Evolutionary conservation across 164 flowering plant species (phyloP).

Genomic region (grape (Vitis vinifera)): ASM3070453v1 NC_081822.1:4474501-4475000

Average conservation of each 20-base stretch:
- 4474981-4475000: no score
- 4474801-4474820: conserved; percentile 77
- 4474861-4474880: conserved; percentile 43
- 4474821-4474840: conserved; percentile 47
- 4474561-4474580: conserved; percentile 4
- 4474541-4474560: conserved; percentile 48
- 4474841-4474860: conserved; percentile 20
- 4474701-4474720: conserved; percentile 81
- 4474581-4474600: conserved; percentile 4
- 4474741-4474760: conserved; percentile 30
- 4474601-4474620: conserved; percentile 13
- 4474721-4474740: conserved; percentile 60
- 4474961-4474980: no score
- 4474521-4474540: conserved; percentile 42
- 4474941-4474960: no score
- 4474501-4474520: conserved; percentile 23
- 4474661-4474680: conserved; percentile 83
- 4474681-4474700: conserved; percentile 93
- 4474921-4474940: no score
- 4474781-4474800: conserved; percentile 71
- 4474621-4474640: conserved; percentile 23
- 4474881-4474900: not conserved
- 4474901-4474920: no score
- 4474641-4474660: conserved; percentile 66
- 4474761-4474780: conserved; percentile 40